phyloP scores from a whole-genome alignment of 2,329 filamentous ascomycete genomes.

The Ceratocystis variospora region DNA sequence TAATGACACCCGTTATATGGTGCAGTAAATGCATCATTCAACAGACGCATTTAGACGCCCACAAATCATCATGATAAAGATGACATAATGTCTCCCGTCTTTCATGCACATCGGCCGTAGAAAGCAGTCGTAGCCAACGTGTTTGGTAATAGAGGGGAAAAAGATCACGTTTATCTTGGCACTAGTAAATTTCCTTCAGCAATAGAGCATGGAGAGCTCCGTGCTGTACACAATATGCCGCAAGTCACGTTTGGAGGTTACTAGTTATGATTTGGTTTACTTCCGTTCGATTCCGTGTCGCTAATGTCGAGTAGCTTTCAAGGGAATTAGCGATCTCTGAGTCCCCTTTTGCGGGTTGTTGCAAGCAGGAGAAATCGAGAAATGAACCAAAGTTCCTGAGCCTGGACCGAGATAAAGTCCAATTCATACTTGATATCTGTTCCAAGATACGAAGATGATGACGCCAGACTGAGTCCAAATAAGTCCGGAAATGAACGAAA shows the following conservation, averaged over 20 bases:
- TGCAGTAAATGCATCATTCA: background rate
- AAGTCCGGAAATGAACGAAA: background rate
- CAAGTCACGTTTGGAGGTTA: background rate
- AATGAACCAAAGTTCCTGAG: background rate
- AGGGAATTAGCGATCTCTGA: background rate
- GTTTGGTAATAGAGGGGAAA: slow-evolving; percentile 45
- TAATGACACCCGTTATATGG: no score
- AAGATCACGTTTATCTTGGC: slow-evolving; percentile 34
- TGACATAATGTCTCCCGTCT: slow-evolving; percentile 35
- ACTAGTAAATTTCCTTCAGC: slow-evolving; percentile 44
- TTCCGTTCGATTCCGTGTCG: background rate
- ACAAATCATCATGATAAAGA: background rate
- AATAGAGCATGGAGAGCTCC: slow-evolving; percentile 38
- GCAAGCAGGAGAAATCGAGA: background rate
- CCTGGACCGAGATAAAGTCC: background rate
- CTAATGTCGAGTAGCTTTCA: background rate
- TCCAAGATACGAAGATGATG: background rate
- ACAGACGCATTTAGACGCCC: background rate
- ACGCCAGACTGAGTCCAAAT: background rate
- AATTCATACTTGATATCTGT: no score
- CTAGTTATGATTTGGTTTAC: background rate
- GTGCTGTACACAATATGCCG: slow-evolving; percentile 49
- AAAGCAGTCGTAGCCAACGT: slow-evolving; percentile 30
- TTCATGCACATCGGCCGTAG: slow-evolving; percentile 41
- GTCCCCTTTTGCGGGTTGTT: background rate